Percentiles rank a stretch among this genome's conserved stretches.
Evolutionary conservation across 225 moss, liverwort and hornwort genomes (phyloP).

Genomic region (Polytrichum commune): DNA sequence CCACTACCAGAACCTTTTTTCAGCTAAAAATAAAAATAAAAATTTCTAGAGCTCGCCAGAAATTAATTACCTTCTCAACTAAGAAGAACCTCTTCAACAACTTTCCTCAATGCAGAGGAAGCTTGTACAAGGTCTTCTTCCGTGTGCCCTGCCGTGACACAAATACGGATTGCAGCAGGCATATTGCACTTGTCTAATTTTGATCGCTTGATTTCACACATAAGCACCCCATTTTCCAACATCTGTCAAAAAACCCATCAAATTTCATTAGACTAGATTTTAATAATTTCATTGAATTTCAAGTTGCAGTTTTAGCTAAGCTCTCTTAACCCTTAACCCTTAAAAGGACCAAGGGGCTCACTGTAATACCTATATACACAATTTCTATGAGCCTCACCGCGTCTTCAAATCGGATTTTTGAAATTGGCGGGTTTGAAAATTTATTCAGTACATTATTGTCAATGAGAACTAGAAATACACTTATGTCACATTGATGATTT

Average conservation of each 20-base stretch:
- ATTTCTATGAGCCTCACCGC: too few species aligned
- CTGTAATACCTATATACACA: too few species aligned
- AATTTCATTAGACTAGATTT: not conserved
- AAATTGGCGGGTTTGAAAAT: too few species aligned
- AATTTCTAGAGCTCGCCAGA: too few species aligned
- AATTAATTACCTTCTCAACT: constrained; percentile 2
- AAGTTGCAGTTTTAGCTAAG: too few species aligned
- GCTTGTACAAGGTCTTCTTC: constrained; percentile 72
- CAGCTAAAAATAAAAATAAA: not conserved
- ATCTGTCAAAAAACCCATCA: constrained; percentile 41
- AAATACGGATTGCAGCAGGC: constrained; percentile 61
- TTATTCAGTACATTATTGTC: too few species aligned
- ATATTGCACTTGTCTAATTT: constrained; percentile 86
- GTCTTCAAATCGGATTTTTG: too few species aligned
- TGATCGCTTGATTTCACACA: constrained; percentile 66
- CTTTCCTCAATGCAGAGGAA: constrained; percentile 44
- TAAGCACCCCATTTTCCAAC: constrained; percentile 62
- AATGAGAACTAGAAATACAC: too few species aligned
- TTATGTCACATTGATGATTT: too few species aligned
- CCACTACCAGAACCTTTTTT: not conserved
- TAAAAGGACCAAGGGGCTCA: too few species aligned
- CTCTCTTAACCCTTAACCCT: too few species aligned
- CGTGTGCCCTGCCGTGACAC: constrained; percentile 78
- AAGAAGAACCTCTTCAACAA: constrained; percentile 47
- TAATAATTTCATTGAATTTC: too few species aligned